These are phyloP conservation scores for Metrosideros polymorpha DNA, from an alignment of 441 rosid genomes.

Conservation along the genomic window DNA sequence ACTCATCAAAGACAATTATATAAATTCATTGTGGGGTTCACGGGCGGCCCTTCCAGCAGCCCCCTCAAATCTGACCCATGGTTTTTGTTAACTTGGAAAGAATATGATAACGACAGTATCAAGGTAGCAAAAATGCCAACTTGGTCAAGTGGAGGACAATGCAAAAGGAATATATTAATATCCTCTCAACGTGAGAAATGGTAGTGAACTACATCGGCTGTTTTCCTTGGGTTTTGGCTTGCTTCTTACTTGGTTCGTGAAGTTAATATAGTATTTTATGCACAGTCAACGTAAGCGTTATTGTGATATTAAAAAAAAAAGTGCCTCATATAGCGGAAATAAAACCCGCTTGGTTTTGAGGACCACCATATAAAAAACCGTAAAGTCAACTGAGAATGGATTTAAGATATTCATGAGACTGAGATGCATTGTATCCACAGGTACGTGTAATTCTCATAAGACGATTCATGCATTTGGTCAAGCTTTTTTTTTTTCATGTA, in stretches of 20 bases:
- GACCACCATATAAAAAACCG: too few species aligned
- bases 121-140: neutral
- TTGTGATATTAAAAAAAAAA: neutral
- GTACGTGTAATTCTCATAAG: neutral
- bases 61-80: neutral
- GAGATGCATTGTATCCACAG: neutral
- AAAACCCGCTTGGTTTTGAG: too few species aligned
- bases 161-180: neutral
- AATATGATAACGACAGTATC: neutral
- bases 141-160: neutral
- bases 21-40: too few species aligned
- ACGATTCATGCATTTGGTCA: neutral
- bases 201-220: neutral
- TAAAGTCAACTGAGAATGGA: neutral
- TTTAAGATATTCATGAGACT: neutral
- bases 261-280: neutral
- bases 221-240: neutral
- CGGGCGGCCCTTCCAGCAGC: neutral
- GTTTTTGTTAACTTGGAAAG: neutral
- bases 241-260: neutral
- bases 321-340: too few species aligned
- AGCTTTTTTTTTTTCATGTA: neutral
- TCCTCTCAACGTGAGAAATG: neutral
- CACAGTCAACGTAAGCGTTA: too few species aligned
- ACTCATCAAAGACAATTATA: too few species aligned